Conservation (phyloP, 805 yeast species). For the Isabelozyma pseudorhagii region DNA sequence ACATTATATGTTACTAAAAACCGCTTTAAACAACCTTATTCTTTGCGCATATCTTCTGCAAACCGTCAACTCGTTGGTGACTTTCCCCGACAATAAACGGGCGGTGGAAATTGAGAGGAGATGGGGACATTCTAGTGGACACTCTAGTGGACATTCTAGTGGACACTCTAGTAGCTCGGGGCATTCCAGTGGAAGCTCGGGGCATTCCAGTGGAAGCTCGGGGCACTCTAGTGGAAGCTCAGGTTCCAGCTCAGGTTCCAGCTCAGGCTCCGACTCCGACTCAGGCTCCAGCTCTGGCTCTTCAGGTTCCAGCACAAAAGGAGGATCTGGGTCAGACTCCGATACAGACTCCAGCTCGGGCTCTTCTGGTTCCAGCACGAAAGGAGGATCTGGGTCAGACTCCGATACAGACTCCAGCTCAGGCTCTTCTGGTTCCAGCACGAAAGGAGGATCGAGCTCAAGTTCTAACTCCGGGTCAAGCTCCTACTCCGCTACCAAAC, state of each 20-base stretch:
- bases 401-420: not conserved
- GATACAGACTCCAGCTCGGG: not conserved
- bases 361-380: not conserved
- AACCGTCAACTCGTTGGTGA: not conserved
- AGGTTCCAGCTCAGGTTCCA: not conserved
- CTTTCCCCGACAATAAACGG: not conserved
- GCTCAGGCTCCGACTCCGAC: not conserved
- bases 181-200: not conserved
- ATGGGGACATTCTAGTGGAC: not conserved
- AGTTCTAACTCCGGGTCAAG: not conserved
- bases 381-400: not conserved
- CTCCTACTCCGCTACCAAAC: not conserved
- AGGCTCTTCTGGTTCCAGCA: not conserved
- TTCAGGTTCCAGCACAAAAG: not conserved
- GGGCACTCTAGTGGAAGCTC: not conserved
- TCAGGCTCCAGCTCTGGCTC: not conserved
- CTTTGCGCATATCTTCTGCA: not conserved
- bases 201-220: not conserved
- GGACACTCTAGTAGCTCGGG: not conserved
- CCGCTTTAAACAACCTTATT: too few species aligned
- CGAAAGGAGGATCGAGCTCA: not conserved
- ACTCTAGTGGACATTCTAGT: not conserved
- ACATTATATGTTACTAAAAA: not conserved
- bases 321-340: not conserved
- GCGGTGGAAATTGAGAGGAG: not conserved